A percentile compares a stretch with the other conserved stretches of the same genome.
Evolutionary conservation across 2,329 filamentous ascomycete genomes (phyloP).

Genomic region (Neonectria magnoliae): DNA sequence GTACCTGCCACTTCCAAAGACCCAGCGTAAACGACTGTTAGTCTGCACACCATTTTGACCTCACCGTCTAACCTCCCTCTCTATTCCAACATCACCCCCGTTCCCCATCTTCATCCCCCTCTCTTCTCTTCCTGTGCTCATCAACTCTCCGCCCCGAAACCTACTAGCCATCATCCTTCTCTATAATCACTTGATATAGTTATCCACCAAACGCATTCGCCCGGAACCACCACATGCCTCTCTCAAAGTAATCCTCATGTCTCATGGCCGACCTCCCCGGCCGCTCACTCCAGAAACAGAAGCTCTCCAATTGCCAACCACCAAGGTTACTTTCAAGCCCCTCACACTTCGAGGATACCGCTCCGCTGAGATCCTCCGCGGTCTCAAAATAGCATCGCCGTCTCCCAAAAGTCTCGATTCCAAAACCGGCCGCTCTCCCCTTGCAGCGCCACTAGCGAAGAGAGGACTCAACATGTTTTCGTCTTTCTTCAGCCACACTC

Average conservation of each 20-base stretch:
- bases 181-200: neutral
- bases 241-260: constrained; percentile 20
- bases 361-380: neutral
- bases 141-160: neutral
- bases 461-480: constrained; percentile 33
- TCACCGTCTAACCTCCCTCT: neutral
- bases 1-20: neutral
- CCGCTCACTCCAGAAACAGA: constrained; percentile 17
- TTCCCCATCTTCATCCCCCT: neutral
- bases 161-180: neutral
- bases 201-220: constrained; percentile 11
- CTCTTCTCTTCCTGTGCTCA: neutral
- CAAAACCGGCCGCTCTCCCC: neutral
- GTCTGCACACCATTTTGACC: no score
- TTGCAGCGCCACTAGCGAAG: neutral
- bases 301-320: neutral
- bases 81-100: neutral
- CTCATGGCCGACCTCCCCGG: constrained; percentile 15
- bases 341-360: neutral
- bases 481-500: constrained; percentile 36
- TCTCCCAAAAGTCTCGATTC: constrained; percentile 1
- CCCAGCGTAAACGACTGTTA: neutral
- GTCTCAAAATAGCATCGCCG: neutral
- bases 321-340: neutral
- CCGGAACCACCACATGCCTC: neutral